Base-by-base conservation (phyloP, 78 protist species). In the Dictyostelium firmibasis region DNA sequence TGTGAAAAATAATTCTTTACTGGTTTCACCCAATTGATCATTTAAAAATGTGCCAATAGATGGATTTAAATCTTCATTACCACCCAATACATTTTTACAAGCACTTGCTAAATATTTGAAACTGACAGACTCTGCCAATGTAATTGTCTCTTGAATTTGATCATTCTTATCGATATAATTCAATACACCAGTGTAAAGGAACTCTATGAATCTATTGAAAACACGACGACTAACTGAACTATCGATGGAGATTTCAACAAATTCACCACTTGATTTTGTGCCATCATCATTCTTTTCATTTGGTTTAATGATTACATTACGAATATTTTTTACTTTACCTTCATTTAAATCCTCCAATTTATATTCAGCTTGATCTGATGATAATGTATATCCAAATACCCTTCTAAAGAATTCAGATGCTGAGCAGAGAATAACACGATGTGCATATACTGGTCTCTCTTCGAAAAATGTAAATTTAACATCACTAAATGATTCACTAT, bases 131-230 rank as follows among this genome's bases (percentile, higher is more conserved):
- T 85, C 88, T 23, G 81, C 91, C 27, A 88, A 29, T 31, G 20
- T 18, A 29, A 84, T 72, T 14, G 93, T 82, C 13, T 94, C 97
- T 29, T 84, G 38, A 82, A 82, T 62, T 50, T 86, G 79, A 43
- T 85, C 94, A 64, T 84, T 82, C 29, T 81, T 76, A n/a, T 85
- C 91, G 4, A 41, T n/a, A 20, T 62, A 82, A 43, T 76, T 44
- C 53, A 86, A 31, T 7, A 93, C 8, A 69, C 97, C 97, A 94
- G 91, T 94, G 47, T 94, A 94, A 27, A 94, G 83, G 31, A 92
- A 92, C 27, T 92, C 96, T 27, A 92, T 62, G 36, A 78, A 84
- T 36, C 96, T 77, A 64, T 85, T 60, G 44, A 92, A 92, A 36
- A 92, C 77, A 69, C 92, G 85, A 78, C 92, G 86, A 5, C 43